Evolutionary conservation across 2,329 filamentous ascomycete species (phyloP).

Genomic region (Phialemoniopsis sp.): DNA sequence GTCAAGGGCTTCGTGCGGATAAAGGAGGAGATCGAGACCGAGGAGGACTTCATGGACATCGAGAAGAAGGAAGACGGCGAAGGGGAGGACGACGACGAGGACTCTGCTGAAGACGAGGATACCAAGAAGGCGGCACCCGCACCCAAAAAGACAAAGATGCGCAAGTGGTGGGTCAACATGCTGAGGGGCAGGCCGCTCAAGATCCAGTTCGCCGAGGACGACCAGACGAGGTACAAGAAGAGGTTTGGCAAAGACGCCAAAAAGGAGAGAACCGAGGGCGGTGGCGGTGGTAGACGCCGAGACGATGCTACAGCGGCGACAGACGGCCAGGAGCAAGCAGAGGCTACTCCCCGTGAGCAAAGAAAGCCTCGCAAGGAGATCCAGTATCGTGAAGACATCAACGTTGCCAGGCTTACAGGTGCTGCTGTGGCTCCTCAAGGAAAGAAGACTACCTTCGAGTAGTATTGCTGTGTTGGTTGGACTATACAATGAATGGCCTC

Average conservation of each 20-base stretch:
- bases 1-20: constrained; percentile 79
- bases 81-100: constrained; percentile 25
- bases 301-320: constrained; percentile 16
- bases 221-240: constrained; percentile 87
- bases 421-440: constrained; percentile 75
- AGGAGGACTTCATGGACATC: constrained; percentile 52
- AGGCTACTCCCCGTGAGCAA: constrained; percentile 1
- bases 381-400: constrained; percentile 40
- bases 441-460: constrained; percentile 80
- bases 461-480: constrained; percentile 10
- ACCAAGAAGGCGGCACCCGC: constrained; percentile 25
- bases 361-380: constrained; percentile 11
- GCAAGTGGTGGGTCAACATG: constrained; percentile 82
- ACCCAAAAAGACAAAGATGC: constrained; percentile 51
- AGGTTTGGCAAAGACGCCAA: constrained; percentile 73
- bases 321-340: constrained; percentile 12
- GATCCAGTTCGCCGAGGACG: constrained; percentile 91
- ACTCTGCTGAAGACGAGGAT: constrained; percentile 21
- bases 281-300: constrained; percentile 8
- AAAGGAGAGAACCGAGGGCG: constrained; percentile 18
- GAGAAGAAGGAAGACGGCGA: constrained; percentile 32
- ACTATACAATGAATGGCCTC: too few relatives aligned
- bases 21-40: constrained; percentile 59
- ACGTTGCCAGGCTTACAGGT: constrained; percentile 65
- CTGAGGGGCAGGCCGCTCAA: constrained; percentile 77